These are phyloP conservation scores for Venturia effusa DNA, from an alignment of 2,329 filamentous ascomycete species.

Conservation along the genomic window DNA sequence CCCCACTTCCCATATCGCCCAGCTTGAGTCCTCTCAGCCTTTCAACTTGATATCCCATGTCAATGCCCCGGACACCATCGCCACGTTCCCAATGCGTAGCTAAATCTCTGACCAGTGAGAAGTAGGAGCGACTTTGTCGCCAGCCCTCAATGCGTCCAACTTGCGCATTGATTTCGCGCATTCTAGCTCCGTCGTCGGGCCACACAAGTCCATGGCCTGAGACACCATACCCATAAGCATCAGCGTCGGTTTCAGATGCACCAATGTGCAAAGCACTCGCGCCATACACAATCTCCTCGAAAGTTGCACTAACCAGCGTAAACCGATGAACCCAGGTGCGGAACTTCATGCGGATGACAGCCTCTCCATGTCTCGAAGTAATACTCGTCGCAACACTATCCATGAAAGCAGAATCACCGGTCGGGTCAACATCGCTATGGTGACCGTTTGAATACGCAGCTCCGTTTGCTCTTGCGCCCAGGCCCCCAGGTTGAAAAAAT, in stretches of 20 bases:
- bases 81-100: conserved; percentile 23
- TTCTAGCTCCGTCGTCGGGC: conserved; percentile 69
- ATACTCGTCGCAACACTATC: conserved; percentile 75
- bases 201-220: conserved; percentile 92
- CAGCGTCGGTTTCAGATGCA: conserved; percentile 49
- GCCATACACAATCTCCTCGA: conserved; percentile 92
- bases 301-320: conserved; percentile 81
- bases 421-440: conserved; percentile 47
- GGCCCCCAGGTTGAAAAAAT: conserved; percentile 64
- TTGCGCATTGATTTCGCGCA: conserved; percentile 81
- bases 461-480: conserved; percentile 12
- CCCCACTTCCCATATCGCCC: conserved; percentile 61
- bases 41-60: conserved; percentile 87
- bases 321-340: conserved; percentile 92
- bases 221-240: conserved; percentile 37
- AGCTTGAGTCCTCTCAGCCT: conserved; percentile 75
- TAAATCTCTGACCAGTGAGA: conserved; percentile 69
- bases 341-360: conserved; percentile 85
- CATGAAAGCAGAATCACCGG: conserved; percentile 85
- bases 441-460: conserved; percentile 14
- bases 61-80: conserved; percentile 58
- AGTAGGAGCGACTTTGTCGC: conserved; percentile 91
- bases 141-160: conserved; percentile 92
- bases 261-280: conserved; percentile 82
- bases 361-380: conserved; percentile 74